phyloP scores from a whole-genome alignment of 805 yeast genomes.

The Candida krabiensis region DNA sequence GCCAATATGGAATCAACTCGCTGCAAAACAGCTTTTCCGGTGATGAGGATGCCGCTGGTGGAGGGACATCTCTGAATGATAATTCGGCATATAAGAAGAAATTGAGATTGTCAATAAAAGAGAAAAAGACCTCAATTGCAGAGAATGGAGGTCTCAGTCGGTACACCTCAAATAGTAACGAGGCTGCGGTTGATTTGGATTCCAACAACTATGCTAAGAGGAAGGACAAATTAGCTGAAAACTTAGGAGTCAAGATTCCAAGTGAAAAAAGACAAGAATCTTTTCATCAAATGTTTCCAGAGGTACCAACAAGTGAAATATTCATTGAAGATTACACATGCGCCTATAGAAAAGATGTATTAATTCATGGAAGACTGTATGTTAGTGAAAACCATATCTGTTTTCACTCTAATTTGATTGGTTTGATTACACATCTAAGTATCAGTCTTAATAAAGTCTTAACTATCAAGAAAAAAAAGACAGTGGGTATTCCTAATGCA shows the following conservation, averaged over 20 bases:
- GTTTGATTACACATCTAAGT: slow-evolving; percentile 59
- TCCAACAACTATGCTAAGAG: slow-evolving; percentile 6
- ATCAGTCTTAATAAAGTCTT: slow-evolving; percentile 63
- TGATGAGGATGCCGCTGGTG: slow-evolving; percentile 15
- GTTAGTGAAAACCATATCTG: slow-evolving; percentile 55
- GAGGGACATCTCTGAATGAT: slow-evolving; percentile 2
- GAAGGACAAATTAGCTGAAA: slow-evolving; percentile 16
- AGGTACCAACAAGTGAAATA: slow-evolving; percentile 48
- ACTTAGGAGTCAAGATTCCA: slow-evolving; percentile 35
- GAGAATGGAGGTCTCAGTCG: slow-evolving; percentile 13
- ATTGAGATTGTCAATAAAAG: slow-evolving; percentile 11
- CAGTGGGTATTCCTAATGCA: slow-evolving; percentile 71
- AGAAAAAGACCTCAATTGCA: slow-evolving; percentile 9
- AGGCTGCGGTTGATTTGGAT: slow-evolving; percentile 2
- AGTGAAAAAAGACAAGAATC: slow-evolving; percentile 55
- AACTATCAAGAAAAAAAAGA: slow-evolving; percentile 61
- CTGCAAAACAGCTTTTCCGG: slow-evolving; percentile 11
- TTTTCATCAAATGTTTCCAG: slow-evolving; percentile 59
- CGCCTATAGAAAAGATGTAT: slow-evolving; percentile 63
- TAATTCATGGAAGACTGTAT: slow-evolving; percentile 67
- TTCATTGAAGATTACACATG: slow-evolving; percentile 64
- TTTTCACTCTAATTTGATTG: slow-evolving; percentile 67
- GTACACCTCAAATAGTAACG: slow-evolving; percentile 8
- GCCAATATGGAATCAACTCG: slow-evolving; percentile 5
- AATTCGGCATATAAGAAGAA: slow-evolving; percentile 15